Percentiles rank a stretch among this genome's conserved stretches.
Conservation (phyloP, 75 land plant genomes). For the Ceratopteris richardii region DNA sequence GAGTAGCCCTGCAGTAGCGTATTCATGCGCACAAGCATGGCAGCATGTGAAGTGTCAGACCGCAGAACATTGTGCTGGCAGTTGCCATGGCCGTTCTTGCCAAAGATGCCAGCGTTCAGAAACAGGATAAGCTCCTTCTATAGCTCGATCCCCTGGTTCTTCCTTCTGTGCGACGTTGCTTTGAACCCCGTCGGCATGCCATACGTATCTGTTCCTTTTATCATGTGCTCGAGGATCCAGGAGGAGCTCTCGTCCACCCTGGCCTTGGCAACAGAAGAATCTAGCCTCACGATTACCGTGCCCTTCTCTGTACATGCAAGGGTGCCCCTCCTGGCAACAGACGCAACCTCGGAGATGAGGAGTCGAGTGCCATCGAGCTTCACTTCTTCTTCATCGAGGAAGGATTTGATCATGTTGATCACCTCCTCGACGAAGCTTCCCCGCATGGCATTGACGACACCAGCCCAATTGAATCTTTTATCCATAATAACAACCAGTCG, state of each 20-base stretch:
- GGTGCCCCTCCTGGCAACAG: slow-evolving; percentile 38
- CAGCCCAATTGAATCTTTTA: slow-evolving; percentile 48
- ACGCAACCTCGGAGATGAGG: slow-evolving; percentile 48
- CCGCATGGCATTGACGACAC: slow-evolving; percentile 30
- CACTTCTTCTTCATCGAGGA: slow-evolving; percentile 16
- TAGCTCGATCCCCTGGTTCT: slow-evolving; percentile 42
- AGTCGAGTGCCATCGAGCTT: slow-evolving; percentile 40
- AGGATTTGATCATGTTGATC: slow-evolving; percentile 46
- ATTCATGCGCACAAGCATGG: slow-evolving; percentile 70
- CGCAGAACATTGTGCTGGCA: slow-evolving; percentile 42
- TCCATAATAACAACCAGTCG: no score
- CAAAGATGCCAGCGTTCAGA: slow-evolving; percentile 78
- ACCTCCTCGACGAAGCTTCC: slow-evolving; percentile 58
- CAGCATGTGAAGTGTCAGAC: slow-evolving; percentile 36
- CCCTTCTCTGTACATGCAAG: no score
- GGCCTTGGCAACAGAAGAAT: slow-evolving; percentile 27
- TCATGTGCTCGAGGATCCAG: slow-evolving; percentile 41
- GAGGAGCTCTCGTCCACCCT: slow-evolving; percentile 42
- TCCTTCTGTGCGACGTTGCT: slow-evolving; percentile 51
- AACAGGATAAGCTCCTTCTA: slow-evolving; percentile 69
- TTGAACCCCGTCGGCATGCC: slow-evolving; percentile 54
- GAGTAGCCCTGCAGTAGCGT: slow-evolving; percentile 86
- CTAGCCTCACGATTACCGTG: slow-evolving; percentile 33
- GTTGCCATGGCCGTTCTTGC: slow-evolving; percentile 24
- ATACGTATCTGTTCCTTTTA: slow-evolving; percentile 36